Base-by-base conservation (phyloP, 2,329 filamentous ascomycete genomes). In the Macrophomina tecta region DNA sequence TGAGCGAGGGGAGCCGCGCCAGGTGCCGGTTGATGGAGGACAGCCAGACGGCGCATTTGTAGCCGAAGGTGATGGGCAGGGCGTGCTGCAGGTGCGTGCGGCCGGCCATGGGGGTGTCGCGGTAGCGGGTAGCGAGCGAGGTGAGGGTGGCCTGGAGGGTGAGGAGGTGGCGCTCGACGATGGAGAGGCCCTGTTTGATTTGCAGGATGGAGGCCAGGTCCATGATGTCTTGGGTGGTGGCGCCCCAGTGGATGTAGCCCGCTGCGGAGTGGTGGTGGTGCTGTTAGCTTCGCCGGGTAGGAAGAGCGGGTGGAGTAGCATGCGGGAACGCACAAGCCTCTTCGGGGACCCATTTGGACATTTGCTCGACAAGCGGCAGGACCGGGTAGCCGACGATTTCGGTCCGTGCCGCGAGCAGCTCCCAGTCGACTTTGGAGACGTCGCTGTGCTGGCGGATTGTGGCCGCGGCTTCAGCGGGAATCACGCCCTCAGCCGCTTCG, bases 191-290 rank as follows among this genome's bases (percentile, higher is more conserved):
- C 12, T 79, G 70, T 49, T 84, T 82, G 73, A 86, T 85, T 69
- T 87, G 85, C 8, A 87, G 70, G 1, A 86, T 76, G 12, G 80
- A 82, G 0, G 85, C 85, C 0, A 82, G 76, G 69, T 87, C 85
- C 85, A 86, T 87, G 67, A 87, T 86, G 69, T 87, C 85, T 69
- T 87, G 85, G 0, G 85, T 87, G 0, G 85, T 87, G 1, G 85
- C 84, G 8, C 85, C 85, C 85, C 85, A 87, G 71, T 87, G 85
- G 11, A 87, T 81, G 69, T 85, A 87, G 67, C 80, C 61, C 34
- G 61, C 61, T 64, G 46, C 11, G 78, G n/a, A 74, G 78, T 12
- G 5, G 75, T 70, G 38, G 76, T 73, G 28, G 28, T 6, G 28
- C 9, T 8, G 71, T 73, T 30, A 71, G 74, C 23, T n/a, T 73